Conservation (phyloP, 2,329 filamentous ascomycete species). For the Sporothrix euskadiensis region DNA sequence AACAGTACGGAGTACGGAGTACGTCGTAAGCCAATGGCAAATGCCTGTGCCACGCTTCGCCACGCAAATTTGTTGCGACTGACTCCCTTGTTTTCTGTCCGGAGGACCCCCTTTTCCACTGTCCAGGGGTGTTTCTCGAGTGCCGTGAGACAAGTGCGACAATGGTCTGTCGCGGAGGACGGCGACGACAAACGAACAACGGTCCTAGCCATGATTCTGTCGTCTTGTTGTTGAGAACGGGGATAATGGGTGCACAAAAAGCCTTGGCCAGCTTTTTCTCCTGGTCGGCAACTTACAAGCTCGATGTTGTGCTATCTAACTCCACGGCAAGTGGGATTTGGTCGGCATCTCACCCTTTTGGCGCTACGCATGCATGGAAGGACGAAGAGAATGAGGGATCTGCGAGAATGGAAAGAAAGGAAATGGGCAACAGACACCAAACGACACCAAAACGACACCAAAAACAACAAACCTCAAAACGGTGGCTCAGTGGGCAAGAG, state of each 20-base stretch:
- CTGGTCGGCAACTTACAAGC: background rate
- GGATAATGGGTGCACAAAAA: slow-evolving; percentile 13
- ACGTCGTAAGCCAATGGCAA: no score
- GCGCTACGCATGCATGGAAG: slow-evolving; percentile 19
- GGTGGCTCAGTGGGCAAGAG: background rate
- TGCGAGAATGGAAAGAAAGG: background rate
- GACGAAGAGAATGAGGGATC: slow-evolving; percentile 10
- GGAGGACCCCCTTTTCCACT: background rate
- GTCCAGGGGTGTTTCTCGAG: background rate
- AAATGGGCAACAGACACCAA: background rate
- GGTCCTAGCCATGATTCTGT: background rate
- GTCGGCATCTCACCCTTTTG: background rate
- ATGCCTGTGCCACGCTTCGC: background rate
- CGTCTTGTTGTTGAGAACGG: background rate
- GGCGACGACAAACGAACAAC: background rate
- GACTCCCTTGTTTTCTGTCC: background rate
- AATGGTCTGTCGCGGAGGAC: background rate
- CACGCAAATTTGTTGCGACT: background rate
- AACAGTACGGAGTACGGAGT: no score
- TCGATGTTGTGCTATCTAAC: no score
- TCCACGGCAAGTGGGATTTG: background rate
- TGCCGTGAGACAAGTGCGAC: slow-evolving; percentile 20
- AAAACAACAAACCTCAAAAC: background rate
- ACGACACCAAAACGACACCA: background rate
- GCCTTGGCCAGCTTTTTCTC: background rate